Percentiles rank a stretch among this genome's conserved stretches.
Evolutionary conservation across 345 rosid genomes (phyloP).

Genomic region (Lepidium sativum): DNA sequence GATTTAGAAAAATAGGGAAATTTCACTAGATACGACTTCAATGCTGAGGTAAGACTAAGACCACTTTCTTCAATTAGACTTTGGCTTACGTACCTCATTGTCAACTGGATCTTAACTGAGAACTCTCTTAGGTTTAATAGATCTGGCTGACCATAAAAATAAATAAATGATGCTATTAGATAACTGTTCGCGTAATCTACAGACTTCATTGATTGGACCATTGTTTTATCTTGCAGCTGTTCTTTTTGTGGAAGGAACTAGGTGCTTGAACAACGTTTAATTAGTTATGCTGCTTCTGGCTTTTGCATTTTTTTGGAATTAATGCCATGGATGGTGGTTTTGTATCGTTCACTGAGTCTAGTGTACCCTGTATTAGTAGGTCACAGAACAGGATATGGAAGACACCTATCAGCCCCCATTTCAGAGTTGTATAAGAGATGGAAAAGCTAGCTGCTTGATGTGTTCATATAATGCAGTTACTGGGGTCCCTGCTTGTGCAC

Average conservation of each 20-base stretch:
- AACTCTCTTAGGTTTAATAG: background rate
- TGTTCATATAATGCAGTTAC: slow-evolving; percentile 83
- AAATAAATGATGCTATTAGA: background rate
- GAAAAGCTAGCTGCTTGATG: slow-evolving; percentile 94
- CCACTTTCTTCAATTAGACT: background rate
- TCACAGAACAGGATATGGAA: slow-evolving; percentile 74
- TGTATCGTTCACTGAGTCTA: background rate
- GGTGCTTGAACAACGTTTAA: background rate
- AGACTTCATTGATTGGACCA: background rate
- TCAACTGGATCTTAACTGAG: background rate
- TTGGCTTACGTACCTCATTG: background rate
- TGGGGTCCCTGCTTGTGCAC: slow-evolving; percentile 87
- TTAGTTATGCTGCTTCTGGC: background rate
- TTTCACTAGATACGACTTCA: slow-evolving; percentile 71
- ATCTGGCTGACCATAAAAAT: background rate
- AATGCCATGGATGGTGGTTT: background rate
- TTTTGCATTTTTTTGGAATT: background rate
- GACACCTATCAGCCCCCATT: slow-evolving; percentile 87
- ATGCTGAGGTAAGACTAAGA: slow-evolving; percentile 58
- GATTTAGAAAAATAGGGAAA: slow-evolving; percentile 79
- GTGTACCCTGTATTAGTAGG: slow-evolving; percentile 35
- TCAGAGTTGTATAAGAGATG: slow-evolving; percentile 59
- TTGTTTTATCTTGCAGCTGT: background rate
- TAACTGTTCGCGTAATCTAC: background rate
- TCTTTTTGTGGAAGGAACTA: background rate